Evolutionary conservation across 2,329 filamentous ascomycete genomes (phyloP).

Genomic region (Alternaria sp.): DNA sequence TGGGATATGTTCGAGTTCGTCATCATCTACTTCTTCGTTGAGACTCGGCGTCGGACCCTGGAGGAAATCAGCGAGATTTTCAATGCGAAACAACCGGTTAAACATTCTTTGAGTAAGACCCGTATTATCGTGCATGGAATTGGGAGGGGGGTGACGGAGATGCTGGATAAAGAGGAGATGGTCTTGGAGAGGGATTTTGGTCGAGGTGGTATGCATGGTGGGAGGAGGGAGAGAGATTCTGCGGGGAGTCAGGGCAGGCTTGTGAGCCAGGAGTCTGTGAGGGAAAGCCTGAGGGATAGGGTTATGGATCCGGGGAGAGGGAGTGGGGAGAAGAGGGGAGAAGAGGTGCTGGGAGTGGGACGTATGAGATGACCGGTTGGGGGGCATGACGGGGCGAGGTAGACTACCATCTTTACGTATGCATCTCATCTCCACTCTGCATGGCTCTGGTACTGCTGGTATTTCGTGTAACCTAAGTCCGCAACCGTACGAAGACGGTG

Average conservation of each 20-base stretch:
- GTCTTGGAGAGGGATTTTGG: slow-evolving; percentile 18
- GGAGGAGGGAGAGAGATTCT: slow-evolving; percentile 20
- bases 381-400: slow-evolving; percentile 2
- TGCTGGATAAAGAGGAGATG: slow-evolving; percentile 41
- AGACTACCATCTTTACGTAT: neutral
- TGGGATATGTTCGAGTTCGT: slow-evolving; percentile 55
- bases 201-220: neutral
- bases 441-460: neutral
- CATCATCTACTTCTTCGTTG: slow-evolving; percentile 52
- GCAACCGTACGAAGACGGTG: slow-evolving; percentile 13
- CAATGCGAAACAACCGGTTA: slow-evolving; percentile 52
- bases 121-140: slow-evolving; percentile 43
- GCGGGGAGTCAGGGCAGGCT: slow-evolving; percentile 14
- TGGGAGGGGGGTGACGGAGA: slow-evolving; percentile 43
- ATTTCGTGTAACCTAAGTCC: neutral
- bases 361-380: slow-evolving; percentile 11
- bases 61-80: slow-evolving; percentile 59
- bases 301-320: slow-evolving; percentile 14
- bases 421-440: neutral
- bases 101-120: slow-evolving; percentile 44
- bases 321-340: slow-evolving; percentile 18
- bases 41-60: slow-evolving; percentile 53
- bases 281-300: slow-evolving; percentile 15
- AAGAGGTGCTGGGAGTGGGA: neutral
- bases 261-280: slow-evolving; percentile 8